A percentile compares a stretch with the other conserved stretches of the same genome.
Evolutionary conservation across 164 flowering plant species (phyloP).

Genomic region (Chimonanthus praecox): DNA sequence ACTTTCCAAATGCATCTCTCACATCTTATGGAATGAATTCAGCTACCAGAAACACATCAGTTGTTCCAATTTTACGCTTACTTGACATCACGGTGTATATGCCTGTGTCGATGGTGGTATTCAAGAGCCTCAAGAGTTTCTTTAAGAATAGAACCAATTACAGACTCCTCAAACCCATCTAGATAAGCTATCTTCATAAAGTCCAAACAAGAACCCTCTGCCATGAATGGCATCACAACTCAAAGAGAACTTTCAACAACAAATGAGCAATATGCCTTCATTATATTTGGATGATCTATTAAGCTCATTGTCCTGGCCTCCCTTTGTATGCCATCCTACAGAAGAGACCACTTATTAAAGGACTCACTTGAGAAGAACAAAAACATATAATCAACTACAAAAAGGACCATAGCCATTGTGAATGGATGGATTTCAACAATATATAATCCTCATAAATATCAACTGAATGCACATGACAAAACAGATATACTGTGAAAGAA

Average conservation of each 20-base stretch:
- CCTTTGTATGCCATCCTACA: slow-evolving; percentile 55
- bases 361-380: too few species aligned
- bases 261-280: slow-evolving; percentile 62
- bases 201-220: slow-evolving; percentile 92
- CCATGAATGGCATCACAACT: slow-evolving; percentile 88
- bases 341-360: background rate
- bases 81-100: slow-evolving; percentile 97
- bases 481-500: too few species aligned
- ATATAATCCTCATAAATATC: too few species aligned
- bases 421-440: too few species aligned
- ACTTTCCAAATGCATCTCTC: too few species aligned
- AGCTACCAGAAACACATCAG: too few species aligned
- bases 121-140: slow-evolving; percentile 88
- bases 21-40: too few species aligned
- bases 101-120: slow-evolving; percentile 89
- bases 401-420: too few species aligned
- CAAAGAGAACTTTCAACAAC: slow-evolving; percentile 25
- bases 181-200: slow-evolving; percentile 73
- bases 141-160: slow-evolving; percentile 67
- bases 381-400: too few species aligned
- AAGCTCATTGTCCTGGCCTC: slow-evolving; percentile 86
- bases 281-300: slow-evolving; percentile 74
- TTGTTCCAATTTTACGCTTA: slow-evolving; percentile 5
- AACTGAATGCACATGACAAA: too few species aligned
- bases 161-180: slow-evolving; percentile 93